These are phyloP conservation scores for Bombardia bombarda DNA, from an alignment of 495 filamentous ascomycete species.

Conservation along the genomic window DNA sequence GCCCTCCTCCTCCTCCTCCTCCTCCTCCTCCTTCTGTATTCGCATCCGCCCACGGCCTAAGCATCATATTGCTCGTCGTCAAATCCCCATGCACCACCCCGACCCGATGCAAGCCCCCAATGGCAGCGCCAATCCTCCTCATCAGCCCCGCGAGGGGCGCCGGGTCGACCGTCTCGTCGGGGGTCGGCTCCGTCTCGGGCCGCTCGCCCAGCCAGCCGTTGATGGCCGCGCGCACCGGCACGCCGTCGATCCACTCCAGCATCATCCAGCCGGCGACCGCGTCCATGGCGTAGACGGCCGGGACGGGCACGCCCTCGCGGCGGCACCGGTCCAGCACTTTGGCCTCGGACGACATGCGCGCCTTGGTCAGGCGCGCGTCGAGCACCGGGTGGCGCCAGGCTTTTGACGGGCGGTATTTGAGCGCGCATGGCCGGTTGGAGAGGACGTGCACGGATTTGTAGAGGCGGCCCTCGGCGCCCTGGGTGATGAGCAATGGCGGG, in stretches of 20 bases:
- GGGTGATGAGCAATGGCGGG: slow-evolving; percentile 59
- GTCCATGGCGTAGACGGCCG: slow-evolving; percentile 68
- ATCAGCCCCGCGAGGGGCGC: slow-evolving; percentile 48
- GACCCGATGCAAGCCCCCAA: slow-evolving; percentile 72
- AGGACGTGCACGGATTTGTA: slow-evolving; percentile 79
- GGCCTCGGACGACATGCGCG: slow-evolving; percentile 80
- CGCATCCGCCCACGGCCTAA: slow-evolving; percentile 37
- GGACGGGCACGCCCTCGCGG: slow-evolving; percentile 69
- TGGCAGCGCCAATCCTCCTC: slow-evolving; percentile 59
- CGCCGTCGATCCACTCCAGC: slow-evolving; percentile 86
- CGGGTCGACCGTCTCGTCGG: slow-evolving; percentile 12
- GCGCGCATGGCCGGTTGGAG: slow-evolving; percentile 59
- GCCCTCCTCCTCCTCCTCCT: too few species aligned
- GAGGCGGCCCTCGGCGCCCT: slow-evolving; percentile 92
- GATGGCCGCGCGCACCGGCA: slow-evolving; percentile 56
- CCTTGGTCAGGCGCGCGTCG: slow-evolving; percentile 77
- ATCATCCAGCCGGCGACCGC: slow-evolving; percentile 71
- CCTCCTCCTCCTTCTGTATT: slow-evolving; percentile 9
- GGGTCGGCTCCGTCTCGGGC: slow-evolving; percentile 33
- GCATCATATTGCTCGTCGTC: slow-evolving; percentile 96
- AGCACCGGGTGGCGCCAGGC: slow-evolving; percentile 87
- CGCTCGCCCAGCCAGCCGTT: slow-evolving; percentile 52
- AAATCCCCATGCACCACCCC: slow-evolving; percentile 92
- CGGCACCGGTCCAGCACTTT: slow-evolving; percentile 68
- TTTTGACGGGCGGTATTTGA: slow-evolving; percentile 92